These are phyloP conservation scores for Echites panduratus DNA, from an alignment of 257 asterid species.

Conservation along the genomic window DNA sequence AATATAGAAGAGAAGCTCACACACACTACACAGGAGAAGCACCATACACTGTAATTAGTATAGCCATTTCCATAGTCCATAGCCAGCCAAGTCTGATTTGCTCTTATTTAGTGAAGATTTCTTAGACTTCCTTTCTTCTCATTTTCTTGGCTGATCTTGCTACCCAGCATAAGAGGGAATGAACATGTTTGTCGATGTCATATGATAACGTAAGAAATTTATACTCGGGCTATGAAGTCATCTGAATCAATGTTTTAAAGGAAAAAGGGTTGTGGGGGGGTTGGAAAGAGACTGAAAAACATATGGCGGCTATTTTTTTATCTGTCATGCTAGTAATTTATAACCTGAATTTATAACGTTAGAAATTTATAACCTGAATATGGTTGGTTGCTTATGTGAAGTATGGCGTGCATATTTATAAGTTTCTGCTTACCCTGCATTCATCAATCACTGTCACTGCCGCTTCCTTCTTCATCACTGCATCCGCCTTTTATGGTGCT, in stretches of 20 bases:
- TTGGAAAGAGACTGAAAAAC: too few species aligned
- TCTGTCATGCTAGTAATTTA: not conserved
- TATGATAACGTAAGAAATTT: too few species aligned
- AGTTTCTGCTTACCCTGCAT: not conserved
- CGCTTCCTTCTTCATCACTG: not conserved
- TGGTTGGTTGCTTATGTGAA: not conserved
- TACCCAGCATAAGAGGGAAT: not conserved
- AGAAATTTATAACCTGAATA: not conserved
- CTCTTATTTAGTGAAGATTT: not conserved
- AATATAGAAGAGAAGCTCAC: not conserved
- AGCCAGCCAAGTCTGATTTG: not conserved
- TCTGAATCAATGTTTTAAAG: too few species aligned
- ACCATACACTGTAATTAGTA: not conserved
- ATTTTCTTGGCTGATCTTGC: not conserved
- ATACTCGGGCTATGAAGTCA: too few species aligned
- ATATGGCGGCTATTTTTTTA: not conserved
- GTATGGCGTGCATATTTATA: not conserved
- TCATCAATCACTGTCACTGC: not conserved
- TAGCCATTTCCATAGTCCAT: not conserved
- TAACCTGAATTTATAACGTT: too few species aligned
- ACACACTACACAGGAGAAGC: not conserved
- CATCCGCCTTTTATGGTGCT: slow-evolving; percentile 2
- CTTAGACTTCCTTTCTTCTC: not conserved
- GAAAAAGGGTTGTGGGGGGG: too few species aligned
- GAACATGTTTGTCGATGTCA: not conserved